Evolutionary conservation across 2,329 filamentous ascomycete genomes (phyloP).

Genomic region (Didymellaceae sp.): DNA sequence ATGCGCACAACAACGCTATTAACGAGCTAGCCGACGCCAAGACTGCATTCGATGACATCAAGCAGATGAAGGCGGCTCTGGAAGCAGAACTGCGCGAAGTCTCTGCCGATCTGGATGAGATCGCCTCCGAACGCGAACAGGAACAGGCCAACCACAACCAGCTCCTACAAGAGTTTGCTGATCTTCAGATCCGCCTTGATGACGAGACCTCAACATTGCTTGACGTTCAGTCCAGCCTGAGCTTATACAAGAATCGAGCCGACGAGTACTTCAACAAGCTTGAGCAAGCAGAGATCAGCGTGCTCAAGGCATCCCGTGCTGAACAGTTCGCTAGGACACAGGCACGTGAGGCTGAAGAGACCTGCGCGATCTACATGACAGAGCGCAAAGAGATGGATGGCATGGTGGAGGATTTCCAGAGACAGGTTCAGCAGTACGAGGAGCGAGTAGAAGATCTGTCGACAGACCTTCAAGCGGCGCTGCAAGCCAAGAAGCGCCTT

Average conservation of each 20-base stretch:
- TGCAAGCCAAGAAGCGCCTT: conserved; percentile 90
- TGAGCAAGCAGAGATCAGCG: conserved; percentile 94
- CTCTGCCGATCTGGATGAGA: conserved; percentile 81
- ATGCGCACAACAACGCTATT: conserved; percentile 84
- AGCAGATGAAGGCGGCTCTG: conserved; percentile 76
- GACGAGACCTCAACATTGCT: conserved; percentile 83
- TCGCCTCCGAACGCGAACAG: conserved; percentile 79
- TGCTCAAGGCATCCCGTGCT: conserved; percentile 87
- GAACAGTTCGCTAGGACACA: conserved; percentile 94
- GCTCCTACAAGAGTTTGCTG: conserved; percentile 88
- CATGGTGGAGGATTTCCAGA: conserved; percentile 86
- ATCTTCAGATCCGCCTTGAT: conserved; percentile 91
- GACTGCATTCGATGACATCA: conserved; percentile 83
- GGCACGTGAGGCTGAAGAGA: conserved; percentile 88
- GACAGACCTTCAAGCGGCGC: conserved; percentile 82
- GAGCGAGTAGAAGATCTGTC: conserved; percentile 90
- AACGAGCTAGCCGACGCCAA: conserved; percentile 87
- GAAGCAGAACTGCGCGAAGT: conserved; percentile 89
- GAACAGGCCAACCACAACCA: conserved; percentile 87
- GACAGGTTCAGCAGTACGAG: conserved; percentile 86
- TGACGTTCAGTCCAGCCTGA: conserved; percentile 83
- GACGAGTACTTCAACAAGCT: conserved; percentile 98
- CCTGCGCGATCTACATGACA: conserved; percentile 86
- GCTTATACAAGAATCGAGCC: conserved; percentile 87
- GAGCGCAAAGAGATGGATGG: conserved; percentile 90